Evolutionary conservation across 306 rosid genomes (phyloP).

Genomic region (Dryas alaskensis): DNA sequence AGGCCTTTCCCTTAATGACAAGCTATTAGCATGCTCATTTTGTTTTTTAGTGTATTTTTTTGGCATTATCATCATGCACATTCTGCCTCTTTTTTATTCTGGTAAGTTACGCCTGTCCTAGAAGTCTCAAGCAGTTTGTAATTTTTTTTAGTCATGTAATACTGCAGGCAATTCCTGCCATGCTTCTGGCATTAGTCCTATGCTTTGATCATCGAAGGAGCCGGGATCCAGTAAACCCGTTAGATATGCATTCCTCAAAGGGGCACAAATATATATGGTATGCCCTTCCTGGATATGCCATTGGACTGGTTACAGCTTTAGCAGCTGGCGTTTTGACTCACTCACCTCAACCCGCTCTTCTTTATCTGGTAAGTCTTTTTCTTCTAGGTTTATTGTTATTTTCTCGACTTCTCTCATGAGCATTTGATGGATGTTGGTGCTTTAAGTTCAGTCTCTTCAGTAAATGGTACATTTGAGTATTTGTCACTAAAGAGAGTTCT

Average conservation of each 20-base stretch:
- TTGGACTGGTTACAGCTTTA: conserved; percentile 83
- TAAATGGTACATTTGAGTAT: not conserved
- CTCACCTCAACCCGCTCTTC: conserved; percentile 96
- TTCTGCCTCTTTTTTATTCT: not conserved
- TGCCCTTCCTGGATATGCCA: conserved; percentile 95
- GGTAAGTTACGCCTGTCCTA: not conserved
- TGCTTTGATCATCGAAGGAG: conserved; percentile 85
- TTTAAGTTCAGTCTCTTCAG: not conserved
- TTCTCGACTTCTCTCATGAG: not conserved
- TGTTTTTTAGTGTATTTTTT: not conserved
- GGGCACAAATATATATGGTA: conserved; percentile 98
- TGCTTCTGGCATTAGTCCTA: conserved; percentile 94
- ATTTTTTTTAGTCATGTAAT: conserved; percentile 8
- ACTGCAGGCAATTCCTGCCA: conserved; percentile 87
- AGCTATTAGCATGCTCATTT: not conserved
- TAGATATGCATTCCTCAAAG: conserved; percentile 72
- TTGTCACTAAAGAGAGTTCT: not conserved
- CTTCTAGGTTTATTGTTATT: conserved; percentile 1
- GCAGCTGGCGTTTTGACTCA: conserved; percentile 91
- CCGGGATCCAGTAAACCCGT: conserved; percentile 60
- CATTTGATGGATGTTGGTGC: not conserved
- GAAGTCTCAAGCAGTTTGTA: not conserved
- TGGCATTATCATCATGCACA: not conserved
- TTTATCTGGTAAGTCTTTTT: conserved; percentile 69
- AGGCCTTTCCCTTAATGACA: not conserved